Evolutionary conservation across 805 yeast genomes (phyloP), one percentile per base, ranked within the genome.

Genomic region (Saturnispora diversa): DNA sequence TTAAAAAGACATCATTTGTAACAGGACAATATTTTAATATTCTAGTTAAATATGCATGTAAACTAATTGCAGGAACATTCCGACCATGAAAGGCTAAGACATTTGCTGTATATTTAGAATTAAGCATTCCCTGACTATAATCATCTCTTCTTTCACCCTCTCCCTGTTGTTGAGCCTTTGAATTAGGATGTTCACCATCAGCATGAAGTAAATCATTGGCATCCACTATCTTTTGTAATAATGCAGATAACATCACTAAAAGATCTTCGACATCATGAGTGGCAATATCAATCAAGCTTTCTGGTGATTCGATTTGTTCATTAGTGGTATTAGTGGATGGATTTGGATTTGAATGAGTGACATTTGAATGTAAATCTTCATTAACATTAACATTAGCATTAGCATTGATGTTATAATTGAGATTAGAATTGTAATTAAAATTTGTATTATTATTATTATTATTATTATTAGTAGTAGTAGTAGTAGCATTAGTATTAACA

Each of bases 1-100:
- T 80, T 35, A 92, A 65, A 60, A 88, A 92, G 25, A 92, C 97
- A 58, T 92, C 97, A 61, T 90, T 90, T 2, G 98, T 88, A n/a
- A 92, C 92, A 0, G 99, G 97, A 60, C 99, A 92, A 63, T 92
- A 92, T 62, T 90, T 90, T 58, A 90, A 74, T 22, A 92, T 90
- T 55, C 98, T 77, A 31, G 85, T 74, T 44, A 92, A 69, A 58
- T 92, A 92, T 16, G 94, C 92, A 53, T 86, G 87, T 35, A 92
- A 70, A 10, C 88, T 76, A 40, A 92, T 92, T n/a, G 94, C 95
- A 1, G 98, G 98, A 8, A 92, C 80, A 56, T 90, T 94, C 44
- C 94, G 79, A 13, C 98, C 98, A 60, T 87, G 95, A 59, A 92
- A 92, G 34, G 95, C 92, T 43, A 90, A 65, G 4, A 90, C 84